These are phyloP conservation scores for Aaosphaeria arxii DNA, from an alignment of 2,329 filamentous ascomycete species.

Conservation along the genomic window DNA sequence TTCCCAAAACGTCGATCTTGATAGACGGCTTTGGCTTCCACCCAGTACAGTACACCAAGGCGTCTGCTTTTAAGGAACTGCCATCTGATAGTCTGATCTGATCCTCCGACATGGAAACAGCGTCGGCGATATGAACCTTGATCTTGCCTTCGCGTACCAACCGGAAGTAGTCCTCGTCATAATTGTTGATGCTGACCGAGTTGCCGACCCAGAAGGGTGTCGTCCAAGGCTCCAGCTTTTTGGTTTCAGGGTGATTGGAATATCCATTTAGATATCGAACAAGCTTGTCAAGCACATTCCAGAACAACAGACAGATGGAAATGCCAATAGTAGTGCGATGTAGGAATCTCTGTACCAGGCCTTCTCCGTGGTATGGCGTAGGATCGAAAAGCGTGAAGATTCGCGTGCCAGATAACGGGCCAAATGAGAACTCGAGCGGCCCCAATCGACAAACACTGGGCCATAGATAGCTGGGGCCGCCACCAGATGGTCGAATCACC, in stretches of 20 bases:
- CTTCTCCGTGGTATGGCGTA: conserved; percentile 63
- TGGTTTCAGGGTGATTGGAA: conserved; percentile 40
- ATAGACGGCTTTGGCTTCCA: conserved; percentile 54
- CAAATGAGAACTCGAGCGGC: conserved; percentile 64
- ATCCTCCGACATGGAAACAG: conserved; percentile 50
- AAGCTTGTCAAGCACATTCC: conserved; percentile 56
- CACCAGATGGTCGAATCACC: conserved; percentile 57
- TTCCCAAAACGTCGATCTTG: conserved; percentile 44
- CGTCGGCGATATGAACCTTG: conserved; percentile 50
- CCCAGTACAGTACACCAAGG: conserved; percentile 55
- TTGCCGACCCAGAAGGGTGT: conserved; percentile 53
- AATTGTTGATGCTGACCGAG: conserved; percentile 61
- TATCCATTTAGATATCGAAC: conserved; percentile 47
- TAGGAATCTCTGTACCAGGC: conserved; percentile 52
- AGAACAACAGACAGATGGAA: conserved; percentile 55
- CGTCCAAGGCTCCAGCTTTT: conserved; percentile 43
- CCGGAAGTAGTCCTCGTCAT: conserved; percentile 55
- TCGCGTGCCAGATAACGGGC: conserved; percentile 65
- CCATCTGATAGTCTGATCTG: conserved; percentile 50
- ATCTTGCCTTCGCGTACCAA: conserved; percentile 55
- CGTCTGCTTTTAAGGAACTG: conserved; percentile 45
- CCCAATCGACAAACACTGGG: conserved; percentile 62
- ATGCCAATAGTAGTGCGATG: conserved; percentile 59
- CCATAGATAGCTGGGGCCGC: conserved; percentile 53
- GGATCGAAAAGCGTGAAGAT: conserved; percentile 72